Percentiles rank a stretch among this genome's conserved stretches.
These are phyloP conservation scores for Meira nashicola DNA, from an alignment of 1,284 basidiomycete genomes.

Conservation along the genomic window DNA sequence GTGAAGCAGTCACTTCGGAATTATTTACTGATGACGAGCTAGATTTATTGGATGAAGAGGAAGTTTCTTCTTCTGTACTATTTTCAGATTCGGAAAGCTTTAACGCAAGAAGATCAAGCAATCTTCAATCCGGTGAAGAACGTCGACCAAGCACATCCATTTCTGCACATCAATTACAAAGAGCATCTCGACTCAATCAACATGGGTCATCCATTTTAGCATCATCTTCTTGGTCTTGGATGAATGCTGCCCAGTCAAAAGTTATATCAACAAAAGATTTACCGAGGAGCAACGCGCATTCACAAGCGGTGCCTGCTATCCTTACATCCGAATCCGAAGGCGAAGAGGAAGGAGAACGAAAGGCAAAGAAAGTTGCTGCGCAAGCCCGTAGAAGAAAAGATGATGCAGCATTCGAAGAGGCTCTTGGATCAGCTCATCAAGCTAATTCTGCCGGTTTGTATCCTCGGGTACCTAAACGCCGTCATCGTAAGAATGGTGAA, in stretches of 20 bases:
- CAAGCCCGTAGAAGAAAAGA: neutral
- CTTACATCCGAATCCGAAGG: constrained; percentile 7
- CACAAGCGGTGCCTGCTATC: neutral
- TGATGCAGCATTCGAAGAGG: constrained; percentile 8
- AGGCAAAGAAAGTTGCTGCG: neutral
- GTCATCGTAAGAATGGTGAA: constrained; percentile 5
- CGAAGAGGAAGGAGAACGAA: constrained; percentile 9
- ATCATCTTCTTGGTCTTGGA: constrained; percentile 5
- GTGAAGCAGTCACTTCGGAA: neutral
- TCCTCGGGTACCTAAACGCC: neutral
- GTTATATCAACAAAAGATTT: neutral
- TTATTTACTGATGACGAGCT: neutral
- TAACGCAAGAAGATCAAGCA: neutral
- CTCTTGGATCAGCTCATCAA: neutral
- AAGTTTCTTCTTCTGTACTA: neutral
- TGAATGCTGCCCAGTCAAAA: neutral
- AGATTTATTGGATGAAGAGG: neutral
- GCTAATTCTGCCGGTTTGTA: constrained; percentile 4
- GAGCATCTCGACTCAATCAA: neutral
- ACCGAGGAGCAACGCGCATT: neutral
- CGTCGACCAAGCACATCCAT: too few species aligned
- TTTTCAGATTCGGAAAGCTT: neutral
- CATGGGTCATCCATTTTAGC: neutral
- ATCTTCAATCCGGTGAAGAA: neutral
- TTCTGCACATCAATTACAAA: neutral